phyloP scores from a whole-genome alignment of 2,329 filamentous ascomycete species.

The Arthrobotrys sinensis region DNA sequence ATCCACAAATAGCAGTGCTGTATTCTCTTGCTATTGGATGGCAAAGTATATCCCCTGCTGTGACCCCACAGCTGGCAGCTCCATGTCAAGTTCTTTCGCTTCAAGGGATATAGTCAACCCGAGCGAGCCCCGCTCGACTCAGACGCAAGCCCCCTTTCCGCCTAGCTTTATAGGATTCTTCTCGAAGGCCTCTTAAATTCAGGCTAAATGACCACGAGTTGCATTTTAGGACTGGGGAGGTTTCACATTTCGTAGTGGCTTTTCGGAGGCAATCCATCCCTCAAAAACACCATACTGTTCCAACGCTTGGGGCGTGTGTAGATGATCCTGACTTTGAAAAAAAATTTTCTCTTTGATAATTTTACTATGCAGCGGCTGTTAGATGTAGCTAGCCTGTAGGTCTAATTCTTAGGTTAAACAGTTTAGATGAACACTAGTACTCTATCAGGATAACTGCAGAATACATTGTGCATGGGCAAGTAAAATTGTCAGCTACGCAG shows the following conservation, averaged over 20 bases:
- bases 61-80: not conserved
- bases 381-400: not conserved
- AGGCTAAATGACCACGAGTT: slow-evolving; percentile 31
- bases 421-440: slow-evolving; percentile 5
- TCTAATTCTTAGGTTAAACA: slow-evolving; percentile 10
- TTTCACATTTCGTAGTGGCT: slow-evolving; percentile 7
- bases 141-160: not conserved
- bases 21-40: slow-evolving; percentile 14
- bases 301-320: not conserved
- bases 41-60: slow-evolving; percentile 8
- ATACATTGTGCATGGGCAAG: not conserved
- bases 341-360: not conserved
- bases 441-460: slow-evolving; percentile 5
- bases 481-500: not conserved
- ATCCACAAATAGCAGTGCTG: slow-evolving; percentile 10
- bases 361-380: not conserved
- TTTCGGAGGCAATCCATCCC: slow-evolving; percentile 30
- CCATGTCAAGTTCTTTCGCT: slow-evolving; percentile 24
- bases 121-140: slow-evolving; percentile 28
- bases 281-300: not conserved
- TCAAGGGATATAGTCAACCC: slow-evolving; percentile 23
- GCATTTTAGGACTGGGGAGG: slow-evolving; percentile 2
- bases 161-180: slow-evolving; percentile 12
- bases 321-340: not conserved
- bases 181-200: slow-evolving; percentile 21